phyloP scores from a whole-genome alignment of 495 filamentous ascomycete species.

The Aspergillus affinis region DNA sequence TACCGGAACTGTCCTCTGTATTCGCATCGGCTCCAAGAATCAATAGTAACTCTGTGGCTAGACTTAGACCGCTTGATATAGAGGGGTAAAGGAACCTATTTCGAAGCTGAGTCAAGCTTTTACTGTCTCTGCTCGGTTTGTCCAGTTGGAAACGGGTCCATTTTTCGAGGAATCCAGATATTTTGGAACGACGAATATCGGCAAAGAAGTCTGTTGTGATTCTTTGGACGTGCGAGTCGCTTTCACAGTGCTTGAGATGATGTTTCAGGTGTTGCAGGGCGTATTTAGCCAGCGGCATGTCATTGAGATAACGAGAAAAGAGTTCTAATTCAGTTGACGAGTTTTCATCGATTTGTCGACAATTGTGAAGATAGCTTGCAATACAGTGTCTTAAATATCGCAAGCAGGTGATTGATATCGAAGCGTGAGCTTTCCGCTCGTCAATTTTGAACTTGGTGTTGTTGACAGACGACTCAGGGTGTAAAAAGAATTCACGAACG shows the following conservation, averaged over 20 bases:
- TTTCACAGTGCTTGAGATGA: background rate
- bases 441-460: constrained; percentile 1
- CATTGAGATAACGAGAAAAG: background rate
- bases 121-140: background rate
- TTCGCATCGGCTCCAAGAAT: background rate
- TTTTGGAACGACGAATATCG: background rate
- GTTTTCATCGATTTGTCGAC: background rate
- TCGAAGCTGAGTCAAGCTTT: background rate
- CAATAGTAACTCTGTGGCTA: background rate
- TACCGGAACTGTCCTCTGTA: background rate
- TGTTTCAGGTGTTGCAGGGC: background rate
- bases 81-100: background rate
- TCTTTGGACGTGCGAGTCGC: background rate
- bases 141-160: background rate
- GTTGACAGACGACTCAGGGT: background rate
- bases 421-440: background rate
- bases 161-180: background rate
- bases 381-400: constrained; percentile 1
- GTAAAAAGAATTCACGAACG: constrained; percentile 12
- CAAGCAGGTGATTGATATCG: constrained; percentile 2
- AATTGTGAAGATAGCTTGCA: background rate
- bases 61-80: background rate
- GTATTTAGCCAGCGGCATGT: background rate
- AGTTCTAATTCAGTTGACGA: background rate
- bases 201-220: background rate